These are phyloP conservation scores for Tylopilus orsonianus DNA, from an alignment of 1,284 basidiomycete genomes.

Conservation along the genomic window DNA sequence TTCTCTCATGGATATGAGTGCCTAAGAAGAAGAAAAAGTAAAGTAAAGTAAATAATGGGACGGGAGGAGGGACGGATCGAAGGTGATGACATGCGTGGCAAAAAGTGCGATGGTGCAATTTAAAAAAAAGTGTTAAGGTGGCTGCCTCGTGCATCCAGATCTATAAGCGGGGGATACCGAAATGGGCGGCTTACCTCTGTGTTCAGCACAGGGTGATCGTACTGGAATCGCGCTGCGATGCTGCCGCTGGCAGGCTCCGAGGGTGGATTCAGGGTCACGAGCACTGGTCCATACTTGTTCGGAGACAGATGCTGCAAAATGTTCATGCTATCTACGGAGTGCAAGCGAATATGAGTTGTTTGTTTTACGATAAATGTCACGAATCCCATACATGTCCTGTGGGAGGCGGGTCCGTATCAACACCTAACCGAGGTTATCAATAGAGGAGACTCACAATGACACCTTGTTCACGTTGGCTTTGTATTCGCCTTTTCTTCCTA, in stretches of 20 bases:
- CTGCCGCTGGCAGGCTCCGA: constrained; percentile 55
- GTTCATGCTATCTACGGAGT: constrained; percentile 71
- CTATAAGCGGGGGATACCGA: not conserved
- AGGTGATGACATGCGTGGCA: not conserved
- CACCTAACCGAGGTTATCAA: constrained; percentile 4
- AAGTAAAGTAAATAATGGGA: not conserved
- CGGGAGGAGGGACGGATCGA: not conserved
- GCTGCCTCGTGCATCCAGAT: not conserved
- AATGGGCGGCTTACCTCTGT: constrained; percentile 35
- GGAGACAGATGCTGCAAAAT: constrained; percentile 70
- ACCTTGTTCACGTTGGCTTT: constrained; percentile 60
- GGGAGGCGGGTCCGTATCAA: not conserved
- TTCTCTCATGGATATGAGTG: constrained; percentile 55
- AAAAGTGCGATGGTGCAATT: not conserved
- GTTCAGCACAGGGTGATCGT: constrained; percentile 71
- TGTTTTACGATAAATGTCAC: constrained; percentile 3
- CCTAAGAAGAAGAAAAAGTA: constrained; percentile 29
- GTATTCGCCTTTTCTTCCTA: constrained; percentile 36
- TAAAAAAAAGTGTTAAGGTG: not conserved
- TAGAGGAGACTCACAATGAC: constrained; percentile 52
- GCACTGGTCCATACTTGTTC: constrained; percentile 58
- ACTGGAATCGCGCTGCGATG: constrained; percentile 55
- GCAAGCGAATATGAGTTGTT: constrained; percentile 7
- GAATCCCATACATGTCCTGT: constrained; percentile 43
- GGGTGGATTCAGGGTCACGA: constrained; percentile 79